Percentiles rank a stretch among this genome's conserved stretches.
Conservation (phyloP, 345 rosid species). For the Gossypium raimondii region DNA sequence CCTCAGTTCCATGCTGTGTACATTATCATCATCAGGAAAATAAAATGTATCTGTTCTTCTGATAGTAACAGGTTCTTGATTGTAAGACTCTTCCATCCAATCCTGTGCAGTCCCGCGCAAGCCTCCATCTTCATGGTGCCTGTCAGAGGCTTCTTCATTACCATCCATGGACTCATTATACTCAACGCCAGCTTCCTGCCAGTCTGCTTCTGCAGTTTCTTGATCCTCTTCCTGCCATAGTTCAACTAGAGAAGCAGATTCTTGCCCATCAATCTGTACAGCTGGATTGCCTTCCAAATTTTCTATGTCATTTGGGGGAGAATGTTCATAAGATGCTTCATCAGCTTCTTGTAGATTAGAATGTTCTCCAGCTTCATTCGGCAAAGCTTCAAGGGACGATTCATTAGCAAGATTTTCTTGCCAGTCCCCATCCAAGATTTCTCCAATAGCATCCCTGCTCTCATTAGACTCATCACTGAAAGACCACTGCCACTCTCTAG, state of each 20-base stretch:
- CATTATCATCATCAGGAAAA: conserved; percentile 63
- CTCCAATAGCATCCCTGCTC: conserved; percentile 33
- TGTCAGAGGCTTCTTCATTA: conserved; percentile 34
- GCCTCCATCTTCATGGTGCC: conserved; percentile 34
- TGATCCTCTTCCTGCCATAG: conserved; percentile 33
- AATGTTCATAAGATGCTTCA: conserved; percentile 26
- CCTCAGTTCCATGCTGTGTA: conserved; percentile 60
- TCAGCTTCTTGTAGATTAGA: conserved; percentile 14
- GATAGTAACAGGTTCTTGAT: conserved; percentile 38
- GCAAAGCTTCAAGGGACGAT: conserved; percentile 26
- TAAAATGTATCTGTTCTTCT: conserved; percentile 51
- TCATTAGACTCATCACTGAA: conserved; percentile 29
- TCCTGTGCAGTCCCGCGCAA: conserved; percentile 48
- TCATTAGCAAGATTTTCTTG: conserved; percentile 24
- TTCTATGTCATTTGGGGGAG: conserved; percentile 28
- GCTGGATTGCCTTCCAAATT: conserved; percentile 30
- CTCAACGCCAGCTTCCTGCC: conserved; percentile 37
- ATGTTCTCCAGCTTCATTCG: conserved; percentile 24
- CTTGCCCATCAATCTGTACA: conserved; percentile 29
- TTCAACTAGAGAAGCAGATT: conserved; percentile 33
- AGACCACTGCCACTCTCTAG: conserved; percentile 33
- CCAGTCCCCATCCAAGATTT: conserved; percentile 27
- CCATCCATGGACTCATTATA: conserved; percentile 38
- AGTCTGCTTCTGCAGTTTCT: conserved; percentile 42
- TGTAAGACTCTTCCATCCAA: conserved; percentile 56